Evolutionary conservation across 768 basidiomycete genomes (phyloP), one percentile per base, ranked within the genome.

Genomic region (Boletus rubropictus): DNA sequence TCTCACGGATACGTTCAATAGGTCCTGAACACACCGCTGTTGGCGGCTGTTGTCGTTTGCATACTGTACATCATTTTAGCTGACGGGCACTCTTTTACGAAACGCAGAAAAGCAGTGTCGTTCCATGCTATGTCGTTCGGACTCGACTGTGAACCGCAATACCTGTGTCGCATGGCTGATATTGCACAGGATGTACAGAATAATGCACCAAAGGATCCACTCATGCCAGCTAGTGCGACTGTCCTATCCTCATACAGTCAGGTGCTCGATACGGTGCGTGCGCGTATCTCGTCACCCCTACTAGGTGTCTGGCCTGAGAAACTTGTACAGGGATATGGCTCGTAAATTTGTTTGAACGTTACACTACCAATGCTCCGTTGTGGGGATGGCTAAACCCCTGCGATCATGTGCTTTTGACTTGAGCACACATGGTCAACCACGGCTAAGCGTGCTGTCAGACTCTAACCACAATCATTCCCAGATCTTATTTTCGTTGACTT

Each of bases 101-200:
- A 36, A 27, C 3, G 14, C 35, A 82, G 81, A 11, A 77, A 77
- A 63, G 63, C 79, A 0, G 63, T 80, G 1, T 79, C 80, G 0
- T 77, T 82, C 55, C 81, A 82, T 37, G 58, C 80, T 0, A 75
- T 83, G n/a, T 72, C 76, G 0, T 82, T 83, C 34, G 81, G 78
- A 4, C 62, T 64, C 1, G 54, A 64, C 11, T 31, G 9, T 27
- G 55, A 35, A 7, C 55, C 51, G 35, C 35, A 7, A 5, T 50
- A 54, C 36, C 61, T 83, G 20, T 68, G 68, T 21, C 65, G 72
- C 15, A 82, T 82, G 81, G 69, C 72, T 1, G 59, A 72, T 5
- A 69, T 81, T n/a, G 80, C 81, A 0, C 56, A 54, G 6, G 72
- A 76, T 38, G 67, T 72, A 3, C 74, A 80, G 50, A 72, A 65